These are phyloP conservation scores for Lactifluus subvellereus DNA, from an alignment of 768 basidiomycete genomes.

Conservation along the genomic window DNA sequence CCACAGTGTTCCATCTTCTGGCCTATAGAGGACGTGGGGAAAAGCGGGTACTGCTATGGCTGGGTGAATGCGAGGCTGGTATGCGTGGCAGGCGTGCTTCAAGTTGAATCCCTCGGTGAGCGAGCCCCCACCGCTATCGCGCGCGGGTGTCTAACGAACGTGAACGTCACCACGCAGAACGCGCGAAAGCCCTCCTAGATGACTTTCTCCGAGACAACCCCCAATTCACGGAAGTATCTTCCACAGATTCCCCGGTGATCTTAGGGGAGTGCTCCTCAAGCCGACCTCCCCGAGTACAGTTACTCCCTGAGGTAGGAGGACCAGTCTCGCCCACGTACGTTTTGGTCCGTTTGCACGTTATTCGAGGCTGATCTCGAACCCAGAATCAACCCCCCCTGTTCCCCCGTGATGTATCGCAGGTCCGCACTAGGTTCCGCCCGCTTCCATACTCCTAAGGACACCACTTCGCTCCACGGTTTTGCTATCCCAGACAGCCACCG, in stretches of 20 bases:
- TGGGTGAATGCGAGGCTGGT: conserved; percentile 17
- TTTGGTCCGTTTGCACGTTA: neutral
- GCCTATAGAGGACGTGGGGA: conserved; percentile 21
- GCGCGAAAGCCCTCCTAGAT: conserved; percentile 5
- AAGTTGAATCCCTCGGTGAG: conserved; percentile 12
- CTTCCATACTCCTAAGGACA: conserved; percentile 9
- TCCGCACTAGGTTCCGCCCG: conserved; percentile 19
- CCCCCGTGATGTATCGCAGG: conserved; percentile 20
- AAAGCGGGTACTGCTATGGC: conserved; percentile 20
- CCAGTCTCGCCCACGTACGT: neutral
- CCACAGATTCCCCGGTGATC: conserved; percentile 15
- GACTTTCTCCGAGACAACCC: conserved; percentile 19
- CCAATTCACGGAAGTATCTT: conserved; percentile 17
- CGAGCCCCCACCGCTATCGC: neutral
- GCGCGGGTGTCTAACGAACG: neutral
- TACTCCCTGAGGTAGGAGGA: conserved; percentile 2
- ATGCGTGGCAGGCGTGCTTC: conserved; percentile 21
- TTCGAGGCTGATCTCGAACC: conserved; percentile 10
- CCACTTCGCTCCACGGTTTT: neutral
- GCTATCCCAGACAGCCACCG: conserved; percentile 7
- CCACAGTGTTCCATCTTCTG: conserved; percentile 17
- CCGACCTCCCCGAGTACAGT: conserved; percentile 4
- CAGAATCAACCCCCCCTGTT: neutral
- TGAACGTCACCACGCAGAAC: conserved; percentile 4
- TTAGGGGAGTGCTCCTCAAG: conserved; percentile 14